Conservation (phyloP, 371 early-diverging fungal species). For the Actinomucor elegans region DNA sequence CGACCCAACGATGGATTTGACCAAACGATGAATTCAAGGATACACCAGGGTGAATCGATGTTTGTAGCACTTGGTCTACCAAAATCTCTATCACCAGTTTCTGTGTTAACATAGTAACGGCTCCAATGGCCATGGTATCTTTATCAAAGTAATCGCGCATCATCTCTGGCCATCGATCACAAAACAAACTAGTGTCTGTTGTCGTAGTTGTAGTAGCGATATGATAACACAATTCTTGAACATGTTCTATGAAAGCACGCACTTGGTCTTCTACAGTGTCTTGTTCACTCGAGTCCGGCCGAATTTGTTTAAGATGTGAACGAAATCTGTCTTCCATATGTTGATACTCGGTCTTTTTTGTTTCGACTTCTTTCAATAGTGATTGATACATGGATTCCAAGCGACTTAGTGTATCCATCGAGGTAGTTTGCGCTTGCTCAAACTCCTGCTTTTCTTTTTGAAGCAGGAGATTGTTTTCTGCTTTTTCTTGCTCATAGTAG, state of each 20-base stretch:
- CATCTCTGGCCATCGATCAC: conserved; percentile 22
- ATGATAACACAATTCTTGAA: background rate
- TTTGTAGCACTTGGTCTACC: conserved; percentile 17
- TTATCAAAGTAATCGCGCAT: conserved; percentile 3
- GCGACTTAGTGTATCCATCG: background rate
- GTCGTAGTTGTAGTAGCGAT: background rate
- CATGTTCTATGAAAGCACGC: background rate
- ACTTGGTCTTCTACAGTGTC: background rate
- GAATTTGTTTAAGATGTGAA: conserved; percentile 19
- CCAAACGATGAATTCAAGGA: conserved; percentile 31
- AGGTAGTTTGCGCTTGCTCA: conserved; percentile 1
- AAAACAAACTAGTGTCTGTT: conserved; percentile 7
- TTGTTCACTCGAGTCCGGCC: background rate
- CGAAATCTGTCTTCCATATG: conserved; percentile 40
- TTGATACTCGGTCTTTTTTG: conserved; percentile 27
- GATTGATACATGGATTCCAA: conserved; percentile 18
- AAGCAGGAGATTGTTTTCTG: background rate
- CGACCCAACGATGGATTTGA: conserved; percentile 31
- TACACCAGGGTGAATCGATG: conserved; percentile 35
- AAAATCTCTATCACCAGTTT: conserved; percentile 25
- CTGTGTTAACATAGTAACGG: conserved; percentile 24
- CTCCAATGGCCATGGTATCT: conserved; percentile 4
- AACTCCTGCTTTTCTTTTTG: conserved; percentile 8
- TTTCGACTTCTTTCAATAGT: conserved; percentile 22
- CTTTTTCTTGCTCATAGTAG: conserved; percentile 8